A percentile compares a stretch with the other conserved stretches of the same genome.
Evolutionary conservation across 306 rosid genomes (phyloP).

Genomic region (Lablab purpureus): DNA sequence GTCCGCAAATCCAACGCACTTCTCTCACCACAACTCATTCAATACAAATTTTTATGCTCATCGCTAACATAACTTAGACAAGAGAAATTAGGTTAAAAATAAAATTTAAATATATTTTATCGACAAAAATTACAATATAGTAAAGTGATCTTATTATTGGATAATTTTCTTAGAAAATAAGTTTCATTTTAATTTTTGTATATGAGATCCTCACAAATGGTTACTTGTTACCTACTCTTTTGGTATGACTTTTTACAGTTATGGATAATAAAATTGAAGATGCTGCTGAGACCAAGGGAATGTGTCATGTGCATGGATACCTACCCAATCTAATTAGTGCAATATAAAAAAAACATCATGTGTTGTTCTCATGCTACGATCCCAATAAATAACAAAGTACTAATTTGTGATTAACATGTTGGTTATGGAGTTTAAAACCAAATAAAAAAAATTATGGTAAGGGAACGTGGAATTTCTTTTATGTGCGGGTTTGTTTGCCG

Average conservation of each 20-base stretch:
- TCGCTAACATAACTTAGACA: no score
- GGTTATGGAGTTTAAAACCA: neutral
- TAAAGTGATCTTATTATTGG: no score
- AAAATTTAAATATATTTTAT: no score
- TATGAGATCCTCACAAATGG: no score
- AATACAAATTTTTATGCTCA: no score
- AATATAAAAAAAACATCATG: neutral
- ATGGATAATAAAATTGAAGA: neutral
- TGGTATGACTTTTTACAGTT: neutral
- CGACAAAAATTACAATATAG: no score
- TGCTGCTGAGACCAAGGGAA: neutral
- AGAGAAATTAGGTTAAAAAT: no score
- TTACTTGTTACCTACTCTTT: neutral
- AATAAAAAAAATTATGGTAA: neutral
- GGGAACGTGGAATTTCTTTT: neutral
- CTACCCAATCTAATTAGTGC: neutral
- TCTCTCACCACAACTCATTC: no score
- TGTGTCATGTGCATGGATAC: slow-evolving; percentile 1
- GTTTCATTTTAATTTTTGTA: no score
- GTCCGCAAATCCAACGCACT: neutral
- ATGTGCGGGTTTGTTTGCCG: slow-evolving; percentile 48
- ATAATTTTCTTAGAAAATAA: no score
- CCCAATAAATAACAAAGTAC: neutral
- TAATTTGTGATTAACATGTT: slow-evolving; percentile 1
- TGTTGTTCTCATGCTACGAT: neutral